Base-by-base conservation (phyloP, 106 monocot genomes). In the Apostasia shenzhenica region DNA sequence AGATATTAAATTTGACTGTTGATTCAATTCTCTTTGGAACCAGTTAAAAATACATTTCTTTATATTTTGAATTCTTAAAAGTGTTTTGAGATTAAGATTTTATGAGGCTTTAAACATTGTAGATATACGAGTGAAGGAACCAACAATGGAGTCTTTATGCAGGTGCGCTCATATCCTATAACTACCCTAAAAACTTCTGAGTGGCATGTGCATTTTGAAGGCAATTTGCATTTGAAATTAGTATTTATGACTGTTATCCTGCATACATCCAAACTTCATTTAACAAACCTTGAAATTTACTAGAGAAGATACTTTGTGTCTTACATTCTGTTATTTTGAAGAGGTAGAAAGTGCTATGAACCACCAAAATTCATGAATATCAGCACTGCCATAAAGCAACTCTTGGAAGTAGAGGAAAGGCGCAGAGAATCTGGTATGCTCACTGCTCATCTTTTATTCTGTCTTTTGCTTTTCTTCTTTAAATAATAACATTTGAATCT, bases 61-160 rank as follows among this genome's bases (percentile, higher is more conserved):
- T 26, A 26, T 26, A 26, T 26, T 26, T 26, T 26, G 26, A 26
- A 26, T 26, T 26, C 26, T 26, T 26, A 26, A 26, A 26, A 26
- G 26, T 26, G 26, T 26, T 26, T 26, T 26, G 26, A 26, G 26
- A 26, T 44, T 62, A 38, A 8, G 5, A 45, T 26, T 6, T 49
- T 65, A 65, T 48, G 8, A 7, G n/a, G 48, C 14, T 59, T 57
- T 43, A 53, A 7, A 48, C 11, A 66, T 66, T 81, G 76, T 83
- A 88, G 88, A 95, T 92, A 95, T 95, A 61, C 95, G 91, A 63
- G 95, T 95, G 56, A 95, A 95, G 84, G 95, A 95, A 45, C 95
- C 95, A 10, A 80, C 92, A 8, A 59, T 88, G 61, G 95, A 95
- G 76, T 88, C 87, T 61, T 78, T 95, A 57, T 88, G 86, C 84